Conservation (phyloP, 352 stramenopile genomes). For the Thraustochytrium striatum region DNA sequence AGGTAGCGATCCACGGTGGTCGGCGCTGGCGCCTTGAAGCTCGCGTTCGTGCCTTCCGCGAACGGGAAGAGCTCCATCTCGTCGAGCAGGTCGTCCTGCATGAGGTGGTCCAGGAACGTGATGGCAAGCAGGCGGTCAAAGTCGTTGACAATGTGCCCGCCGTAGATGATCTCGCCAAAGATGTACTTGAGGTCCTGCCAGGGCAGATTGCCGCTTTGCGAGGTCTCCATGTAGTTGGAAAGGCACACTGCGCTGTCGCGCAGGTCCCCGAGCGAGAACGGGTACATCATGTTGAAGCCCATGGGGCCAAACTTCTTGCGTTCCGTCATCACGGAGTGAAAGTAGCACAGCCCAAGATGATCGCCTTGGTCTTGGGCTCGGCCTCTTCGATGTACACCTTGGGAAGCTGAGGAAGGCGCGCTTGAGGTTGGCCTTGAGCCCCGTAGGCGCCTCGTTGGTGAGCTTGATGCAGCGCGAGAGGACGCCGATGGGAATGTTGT, state of each 20-base stretch:
- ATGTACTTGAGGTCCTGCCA: slow-evolving; percentile 92
- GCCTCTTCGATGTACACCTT: slow-evolving; percentile 92
- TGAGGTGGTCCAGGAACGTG: slow-evolving; percentile 96
- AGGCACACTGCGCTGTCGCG: slow-evolving; percentile 87
- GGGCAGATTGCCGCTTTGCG: slow-evolving; percentile 84
- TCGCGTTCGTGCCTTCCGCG: slow-evolving; percentile 89
- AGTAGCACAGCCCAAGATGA: slow-evolving; percentile 95
- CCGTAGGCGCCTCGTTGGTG: slow-evolving; percentile 87
- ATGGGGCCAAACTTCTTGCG: slow-evolving; percentile 93
- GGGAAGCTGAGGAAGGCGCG: slow-evolving; percentile 90
- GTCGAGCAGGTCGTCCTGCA: slow-evolving; percentile 93
- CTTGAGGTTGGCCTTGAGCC: slow-evolving; percentile 88
- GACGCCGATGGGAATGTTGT: slow-evolving; percentile 83
- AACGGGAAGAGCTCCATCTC: slow-evolving; percentile 98
- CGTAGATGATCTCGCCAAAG: slow-evolving; percentile 90
- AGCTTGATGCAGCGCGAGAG: slow-evolving; percentile 94
- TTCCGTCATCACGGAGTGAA: slow-evolving; percentile 94
- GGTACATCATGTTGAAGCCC: slow-evolving; percentile 98
- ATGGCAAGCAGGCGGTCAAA: slow-evolving; percentile 88
- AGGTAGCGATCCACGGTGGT: slow-evolving; percentile 74
- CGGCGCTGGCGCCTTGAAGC: slow-evolving; percentile 87
- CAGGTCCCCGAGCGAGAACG: slow-evolving; percentile 91
- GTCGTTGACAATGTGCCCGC: slow-evolving; percentile 87
- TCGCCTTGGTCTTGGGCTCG: slow-evolving; percentile 90
- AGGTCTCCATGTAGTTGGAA: slow-evolving; percentile 94